phyloP scores from a whole-genome alignment of 2,329 filamentous ascomycete genomes.

The Fusarium sp. region DNA sequence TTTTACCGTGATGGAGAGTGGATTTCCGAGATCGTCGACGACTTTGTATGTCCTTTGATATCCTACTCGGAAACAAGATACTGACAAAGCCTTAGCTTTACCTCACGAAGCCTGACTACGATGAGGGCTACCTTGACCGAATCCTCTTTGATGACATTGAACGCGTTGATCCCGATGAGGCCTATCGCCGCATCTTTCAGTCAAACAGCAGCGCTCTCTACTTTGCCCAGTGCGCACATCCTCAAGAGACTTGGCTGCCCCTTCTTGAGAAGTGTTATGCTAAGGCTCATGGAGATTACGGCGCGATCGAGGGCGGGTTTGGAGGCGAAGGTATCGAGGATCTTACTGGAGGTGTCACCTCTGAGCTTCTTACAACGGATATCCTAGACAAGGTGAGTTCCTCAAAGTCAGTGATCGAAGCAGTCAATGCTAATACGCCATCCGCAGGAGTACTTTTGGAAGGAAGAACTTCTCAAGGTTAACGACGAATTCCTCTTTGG shows the following conservation, averaged over 20 bases:
- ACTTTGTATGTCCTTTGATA: slow-evolving; percentile 58
- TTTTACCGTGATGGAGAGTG: slow-evolving; percentile 87
- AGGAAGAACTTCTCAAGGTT: slow-evolving; percentile 81
- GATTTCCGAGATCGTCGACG: slow-evolving; percentile 71
- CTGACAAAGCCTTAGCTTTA: slow-evolving; percentile 58
- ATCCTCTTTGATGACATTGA: slow-evolving; percentile 62
- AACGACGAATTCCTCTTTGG: slow-evolving; percentile 84
- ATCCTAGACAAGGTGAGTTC: slow-evolving; percentile 78
- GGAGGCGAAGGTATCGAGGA: slow-evolving; percentile 72
- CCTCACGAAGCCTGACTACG: slow-evolving; percentile 72
- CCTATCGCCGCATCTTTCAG: slow-evolving; percentile 79
- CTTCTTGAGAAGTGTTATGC: slow-evolving; percentile 86
- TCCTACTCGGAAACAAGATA: not conserved
- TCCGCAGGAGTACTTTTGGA: slow-evolving; percentile 74
- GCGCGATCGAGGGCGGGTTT: slow-evolving; percentile 81
- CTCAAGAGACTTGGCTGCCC: slow-evolving; percentile 86
- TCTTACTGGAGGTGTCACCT: slow-evolving; percentile 76
- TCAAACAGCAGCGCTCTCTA: slow-evolving; percentile 82
- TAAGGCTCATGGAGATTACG: slow-evolving; percentile 86
- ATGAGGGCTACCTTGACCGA: slow-evolving; percentile 68
- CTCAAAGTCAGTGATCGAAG: rapidly evolving
- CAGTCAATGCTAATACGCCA: not conserved
- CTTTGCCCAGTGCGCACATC: slow-evolving; percentile 81
- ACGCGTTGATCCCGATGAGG: slow-evolving; percentile 67
- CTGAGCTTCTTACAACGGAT: slow-evolving; percentile 75